A percentile compares a stretch with the other conserved stretches of the same genome.
phyloP scores from a whole-genome alignment of 495 filamentous ascomycete genomes.

The Amniculicola lignicola region DNA sequence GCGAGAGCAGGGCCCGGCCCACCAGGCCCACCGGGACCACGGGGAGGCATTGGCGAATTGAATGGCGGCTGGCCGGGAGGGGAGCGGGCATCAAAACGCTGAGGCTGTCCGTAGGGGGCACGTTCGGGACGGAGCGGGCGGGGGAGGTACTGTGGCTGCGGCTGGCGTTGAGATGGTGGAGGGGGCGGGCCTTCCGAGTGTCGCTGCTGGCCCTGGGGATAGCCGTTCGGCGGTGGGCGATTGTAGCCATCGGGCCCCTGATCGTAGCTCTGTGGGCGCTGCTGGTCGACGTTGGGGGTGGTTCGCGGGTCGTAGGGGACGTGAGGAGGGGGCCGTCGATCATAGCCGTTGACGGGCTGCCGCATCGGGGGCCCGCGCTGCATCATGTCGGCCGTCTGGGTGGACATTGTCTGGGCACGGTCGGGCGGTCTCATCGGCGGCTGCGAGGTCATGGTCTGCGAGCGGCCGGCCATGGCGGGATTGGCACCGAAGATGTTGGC shows the following conservation, averaged over 20 bases:
- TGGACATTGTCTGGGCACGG: conserved; percentile 83
- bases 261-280: conserved; percentile 39
- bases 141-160: conserved; percentile 61
- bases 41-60: conserved; percentile 53
- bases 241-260: conserved; percentile 39
- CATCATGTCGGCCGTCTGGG: conserved; percentile 56
- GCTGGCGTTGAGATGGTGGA: conserved; percentile 50
- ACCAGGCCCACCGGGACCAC: conserved; percentile 45
- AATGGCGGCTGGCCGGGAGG: conserved; percentile 52
- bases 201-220: conserved; percentile 55
- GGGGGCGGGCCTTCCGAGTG: conserved; percentile 27
- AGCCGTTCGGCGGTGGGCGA: conserved; percentile 50
- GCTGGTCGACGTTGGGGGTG: conserved; percentile 44
- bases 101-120: conserved; percentile 63
- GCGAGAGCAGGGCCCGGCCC: conserved; percentile 66
- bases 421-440: conserved; percentile 62
- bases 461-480: conserved; percentile 69
- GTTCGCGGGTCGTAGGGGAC: conserved; percentile 31
- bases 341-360: conserved; percentile 41
- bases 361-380: conserved; percentile 60
- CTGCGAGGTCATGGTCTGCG: conserved; percentile 81
- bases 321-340: conserved; percentile 20
- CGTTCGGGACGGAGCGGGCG: conserved; percentile 59
- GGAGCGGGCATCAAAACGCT: conserved; percentile 65
- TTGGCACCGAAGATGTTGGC: conserved; percentile 92